These are phyloP conservation scores for Arctium lappa DNA, from an alignment of 129 eudicot genomes.

Conservation along the genomic window DNA sequence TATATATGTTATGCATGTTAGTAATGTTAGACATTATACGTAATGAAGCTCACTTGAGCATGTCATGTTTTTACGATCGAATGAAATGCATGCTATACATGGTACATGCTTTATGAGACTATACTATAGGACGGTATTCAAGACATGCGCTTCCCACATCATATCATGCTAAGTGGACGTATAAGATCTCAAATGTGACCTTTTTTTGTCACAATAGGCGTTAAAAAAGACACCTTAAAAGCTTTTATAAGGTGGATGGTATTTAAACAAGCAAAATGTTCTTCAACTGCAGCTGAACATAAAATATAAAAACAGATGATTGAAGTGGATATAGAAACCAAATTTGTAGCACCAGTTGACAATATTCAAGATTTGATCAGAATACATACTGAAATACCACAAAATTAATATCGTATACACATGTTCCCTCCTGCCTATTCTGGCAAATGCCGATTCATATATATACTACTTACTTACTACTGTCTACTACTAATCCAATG, in stretches of 20 bases:
- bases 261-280: neutral
- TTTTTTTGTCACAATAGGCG: no score
- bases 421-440: neutral
- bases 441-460: conserved; percentile 23
- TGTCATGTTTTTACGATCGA: no score
- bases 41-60: no score
- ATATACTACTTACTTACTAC: conserved; percentile 18
- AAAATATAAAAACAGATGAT: neutral
- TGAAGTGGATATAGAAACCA: conserved; percentile 12
- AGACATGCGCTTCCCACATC: no score
- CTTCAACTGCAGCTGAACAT: neutral
- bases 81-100: no score
- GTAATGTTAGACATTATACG: no score
- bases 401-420: neutral
- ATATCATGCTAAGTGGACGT: no score
- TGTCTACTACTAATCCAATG: conserved; percentile 9
- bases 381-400: conserved; percentile 1
- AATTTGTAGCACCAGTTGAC: neutral
- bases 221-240: no score
- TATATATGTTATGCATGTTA: no score
- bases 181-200: no score
- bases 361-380: neutral
- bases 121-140: no score
- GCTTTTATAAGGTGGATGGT: neutral
- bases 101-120: no score